Percentiles rank a stretch among this genome's conserved stretches.
These are phyloP conservation scores for Rhizopus delemar DNA, from an alignment of 371 early-diverging fungal species.

Conservation along the genomic window DNA sequence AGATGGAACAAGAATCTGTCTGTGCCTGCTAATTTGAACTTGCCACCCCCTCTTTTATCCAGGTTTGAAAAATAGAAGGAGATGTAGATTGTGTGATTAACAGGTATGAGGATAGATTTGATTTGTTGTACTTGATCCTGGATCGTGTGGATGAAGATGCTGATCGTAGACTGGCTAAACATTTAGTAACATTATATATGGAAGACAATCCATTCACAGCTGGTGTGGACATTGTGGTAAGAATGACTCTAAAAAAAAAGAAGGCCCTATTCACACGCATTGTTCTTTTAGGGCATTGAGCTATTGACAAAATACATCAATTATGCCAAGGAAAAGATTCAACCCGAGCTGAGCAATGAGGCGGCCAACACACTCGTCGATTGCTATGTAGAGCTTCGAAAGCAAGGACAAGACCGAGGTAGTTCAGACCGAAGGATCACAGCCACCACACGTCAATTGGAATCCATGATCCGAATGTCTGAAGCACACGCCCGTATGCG, in stretches of 20 bases:
- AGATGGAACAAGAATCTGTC: slow-evolving; percentile 88
- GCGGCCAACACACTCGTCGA: slow-evolving; percentile 78
- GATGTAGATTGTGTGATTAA: not conserved
- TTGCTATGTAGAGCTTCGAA: slow-evolving; percentile 89
- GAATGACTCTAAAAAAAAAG: slow-evolving; percentile 8
- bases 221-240: slow-evolving; percentile 62
- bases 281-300: slow-evolving; percentile 64
- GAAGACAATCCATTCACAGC: slow-evolving; percentile 64
- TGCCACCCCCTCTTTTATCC: slow-evolving; percentile 96
- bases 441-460: slow-evolving; percentile 98
- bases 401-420: slow-evolving; percentile 69
- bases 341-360: slow-evolving; percentile 84
- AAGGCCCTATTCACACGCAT: no score
- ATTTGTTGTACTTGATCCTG: slow-evolving; percentile 91
- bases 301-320: slow-evolving; percentile 87
- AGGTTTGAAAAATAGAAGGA: slow-evolving; percentile 42
- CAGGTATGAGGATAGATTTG: slow-evolving; percentile 70
- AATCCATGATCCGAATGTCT: slow-evolving; percentile 97
- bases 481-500: slow-evolving; percentile 99
- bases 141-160: slow-evolving; percentile 88
- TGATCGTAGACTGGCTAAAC: slow-evolving; percentile 87
- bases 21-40: slow-evolving; percentile 94
- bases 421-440: slow-evolving; percentile 78
- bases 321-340: slow-evolving; percentile 82
- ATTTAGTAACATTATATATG: slow-evolving; percentile 85